phyloP scores from a whole-genome alignment of 345 rosid species.

The Gossypium turneri region DNA sequence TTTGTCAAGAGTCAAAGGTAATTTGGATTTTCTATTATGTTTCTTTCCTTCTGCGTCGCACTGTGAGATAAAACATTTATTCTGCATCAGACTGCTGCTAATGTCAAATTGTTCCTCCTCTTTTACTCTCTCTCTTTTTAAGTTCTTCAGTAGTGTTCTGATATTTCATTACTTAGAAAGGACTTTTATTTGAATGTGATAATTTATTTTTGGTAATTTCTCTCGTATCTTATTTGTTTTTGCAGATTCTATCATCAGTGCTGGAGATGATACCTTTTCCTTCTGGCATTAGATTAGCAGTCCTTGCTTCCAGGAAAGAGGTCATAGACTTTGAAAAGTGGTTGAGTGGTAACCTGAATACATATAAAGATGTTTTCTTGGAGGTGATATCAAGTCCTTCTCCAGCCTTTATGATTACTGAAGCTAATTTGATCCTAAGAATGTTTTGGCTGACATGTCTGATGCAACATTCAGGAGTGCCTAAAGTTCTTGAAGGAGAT shows the following conservation, averaged over 20 bases:
- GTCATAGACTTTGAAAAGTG: conserved; percentile 77
- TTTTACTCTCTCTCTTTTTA: background rate
- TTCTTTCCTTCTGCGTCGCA: background rate
- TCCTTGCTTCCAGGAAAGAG: conserved; percentile 77
- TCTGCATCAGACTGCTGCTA: background rate
- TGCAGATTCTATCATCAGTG: conserved; percentile 68
- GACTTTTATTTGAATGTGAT: background rate
- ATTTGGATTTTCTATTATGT: conserved; percentile 8
- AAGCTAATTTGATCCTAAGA: background rate
- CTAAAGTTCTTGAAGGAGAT: conserved; percentile 72
- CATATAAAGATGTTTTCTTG: conserved; percentile 64
- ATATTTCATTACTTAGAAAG: background rate
- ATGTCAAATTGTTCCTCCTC: background rate
- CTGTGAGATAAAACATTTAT: background rate
- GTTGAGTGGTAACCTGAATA: conserved; percentile 54
- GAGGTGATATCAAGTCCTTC: conserved; percentile 48
- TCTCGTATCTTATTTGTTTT: conserved; percentile 10
- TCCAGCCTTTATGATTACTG: background rate
- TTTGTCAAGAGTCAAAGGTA: conserved; percentile 85
- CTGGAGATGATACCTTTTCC: conserved; percentile 72
- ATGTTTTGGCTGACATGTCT: conserved; percentile 14
- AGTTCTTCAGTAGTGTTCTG: no score
- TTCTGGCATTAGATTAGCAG: conserved; percentile 69
- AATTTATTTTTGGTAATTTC: background rate
- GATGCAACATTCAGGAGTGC: conserved; percentile 65